Base-by-base conservation (phyloP, 2,329 filamentous ascomycete species). In the Trichoderma gracile region DNA sequence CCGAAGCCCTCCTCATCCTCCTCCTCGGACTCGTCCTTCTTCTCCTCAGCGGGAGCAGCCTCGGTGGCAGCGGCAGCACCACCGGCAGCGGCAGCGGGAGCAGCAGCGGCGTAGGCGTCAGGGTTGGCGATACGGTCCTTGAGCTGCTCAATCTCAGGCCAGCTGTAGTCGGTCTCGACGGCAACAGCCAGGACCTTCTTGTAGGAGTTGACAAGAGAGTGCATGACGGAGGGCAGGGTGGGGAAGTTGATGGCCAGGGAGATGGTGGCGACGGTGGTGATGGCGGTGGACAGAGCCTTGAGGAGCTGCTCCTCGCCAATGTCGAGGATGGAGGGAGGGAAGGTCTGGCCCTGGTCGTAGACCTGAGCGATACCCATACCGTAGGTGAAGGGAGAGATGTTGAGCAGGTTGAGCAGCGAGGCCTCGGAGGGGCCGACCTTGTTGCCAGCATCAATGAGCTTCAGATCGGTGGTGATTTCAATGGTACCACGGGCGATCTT, bases 401-500 rank as follows among this genome's bases (percentile, higher is more conserved):
- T 98, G 80, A 99, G 84, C 94, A 99, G 91, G 91, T 99, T 99
- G 76, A 99, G 90, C 73, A 99, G 88, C 78, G 94, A 97, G 73
- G 95, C 95, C 87, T 99, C 95, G 79, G 95, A 99, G 78, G 95
- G 89, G 81, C 96, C 95, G 86, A 99, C 96, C 88, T 97, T 98
- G 86, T 65, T 85, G 74, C 89, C 89, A 71, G 92, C 87, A 86
- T 97, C 93, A 77, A 98, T 90, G 81, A 99, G 91, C 91, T 97
- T 98, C 76, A 99, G 86, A 79, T 99, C 95, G 76, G 89, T 86
- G 70, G 93, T 97, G 79, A 99, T 99, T 92, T 99, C 95, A 84
- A 99, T 99, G 84, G 95, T 99, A 96, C 95, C 96, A 96, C 95
- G 95, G 80, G 95, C 95, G 84, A 99, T 99, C 93, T 99, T 99